A percentile compares a stretch with the other conserved stretches of the same genome.
Conservation (phyloP, 371 early-diverging fungal genomes). For the Mortierella sp. region DNA sequence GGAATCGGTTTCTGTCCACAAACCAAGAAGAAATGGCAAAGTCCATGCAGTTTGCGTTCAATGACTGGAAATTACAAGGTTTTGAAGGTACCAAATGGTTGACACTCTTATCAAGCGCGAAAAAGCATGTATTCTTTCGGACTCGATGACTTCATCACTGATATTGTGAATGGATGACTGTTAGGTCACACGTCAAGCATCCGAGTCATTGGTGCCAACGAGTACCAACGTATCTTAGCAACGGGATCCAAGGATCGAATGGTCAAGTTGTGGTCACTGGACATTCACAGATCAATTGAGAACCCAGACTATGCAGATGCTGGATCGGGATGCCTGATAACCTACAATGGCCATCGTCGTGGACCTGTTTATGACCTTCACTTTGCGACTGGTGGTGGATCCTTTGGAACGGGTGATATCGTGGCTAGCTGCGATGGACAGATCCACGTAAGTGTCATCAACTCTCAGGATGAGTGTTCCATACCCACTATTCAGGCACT, state of each 20-base stretch:
- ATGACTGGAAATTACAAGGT: constrained; percentile 70
- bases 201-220: constrained; percentile 65
- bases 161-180: no score
- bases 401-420: constrained; percentile 60
- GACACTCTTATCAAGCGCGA: no score
- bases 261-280: constrained; percentile 76
- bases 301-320: constrained; percentile 63
- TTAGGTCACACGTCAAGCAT: constrained; percentile 65
- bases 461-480: not conserved
- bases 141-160: no score
- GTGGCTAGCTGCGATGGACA: constrained; percentile 76
- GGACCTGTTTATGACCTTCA: constrained; percentile 64
- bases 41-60: constrained; percentile 75
- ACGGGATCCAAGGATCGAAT: constrained; percentile 76
- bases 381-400: constrained; percentile 63
- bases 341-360: constrained; percentile 70
- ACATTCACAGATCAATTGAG: constrained; percentile 71
- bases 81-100: constrained; percentile 72
- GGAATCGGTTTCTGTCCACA: constrained; percentile 74
- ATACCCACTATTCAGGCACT: not conserved
- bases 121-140: no score
- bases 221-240: constrained; percentile 65
- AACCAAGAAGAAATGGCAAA: constrained; percentile 79
- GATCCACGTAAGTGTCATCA: constrained; percentile 63
- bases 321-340: constrained; percentile 65